These are phyloP conservation scores for Torulaspora delbrueckii DNA, from an alignment of 805 yeast genomes.

Conservation along the genomic window DNA sequence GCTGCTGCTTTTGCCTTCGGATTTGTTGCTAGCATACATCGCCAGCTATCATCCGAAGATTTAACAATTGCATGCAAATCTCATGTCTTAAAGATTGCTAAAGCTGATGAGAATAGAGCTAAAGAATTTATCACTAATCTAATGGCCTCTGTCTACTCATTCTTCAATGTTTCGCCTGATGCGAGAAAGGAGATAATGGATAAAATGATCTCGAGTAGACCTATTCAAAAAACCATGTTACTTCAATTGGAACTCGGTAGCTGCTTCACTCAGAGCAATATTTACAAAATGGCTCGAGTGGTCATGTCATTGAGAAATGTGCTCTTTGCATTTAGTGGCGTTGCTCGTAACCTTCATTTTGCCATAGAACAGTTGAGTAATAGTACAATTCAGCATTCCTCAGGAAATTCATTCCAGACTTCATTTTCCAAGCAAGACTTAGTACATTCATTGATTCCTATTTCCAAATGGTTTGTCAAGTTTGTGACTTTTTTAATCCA, in stretches of 20 bases:
- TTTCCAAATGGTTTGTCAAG: slow-evolving; percentile 82
- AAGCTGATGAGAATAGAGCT: slow-evolving; percentile 24
- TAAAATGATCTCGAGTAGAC: slow-evolving; percentile 35
- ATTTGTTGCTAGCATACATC: slow-evolving; percentile 34
- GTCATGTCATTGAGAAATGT: slow-evolving; percentile 32
- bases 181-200: slow-evolving; percentile 36
- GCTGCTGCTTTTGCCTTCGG: slow-evolving; percentile 35
- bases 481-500: slow-evolving; percentile 67
- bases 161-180: slow-evolving; percentile 35
- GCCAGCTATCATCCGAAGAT: slow-evolving; percentile 35
- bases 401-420: slow-evolving; percentile 44
- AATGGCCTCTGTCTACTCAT: slow-evolving; percentile 29
- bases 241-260: slow-evolving; percentile 35
- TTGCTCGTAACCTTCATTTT: slow-evolving; percentile 34
- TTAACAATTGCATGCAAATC: slow-evolving; percentile 34
- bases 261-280: slow-evolving; percentile 24
- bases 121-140: slow-evolving; percentile 25
- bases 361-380: slow-evolving; percentile 35
- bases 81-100: slow-evolving; percentile 22
- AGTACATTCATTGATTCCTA: slow-evolving; percentile 63
- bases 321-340: slow-evolving; percentile 35
- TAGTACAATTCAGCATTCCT: slow-evolving; percentile 40
- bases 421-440: slow-evolving; percentile 58
- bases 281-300: slow-evolving; percentile 33
- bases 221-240: slow-evolving; percentile 34